A percentile compares a stretch with the other conserved stretches of the same genome.
phyloP scores from a whole-genome alignment of 2,329 filamentous ascomycete species.

The Exophiala xenobiotica region DNA sequence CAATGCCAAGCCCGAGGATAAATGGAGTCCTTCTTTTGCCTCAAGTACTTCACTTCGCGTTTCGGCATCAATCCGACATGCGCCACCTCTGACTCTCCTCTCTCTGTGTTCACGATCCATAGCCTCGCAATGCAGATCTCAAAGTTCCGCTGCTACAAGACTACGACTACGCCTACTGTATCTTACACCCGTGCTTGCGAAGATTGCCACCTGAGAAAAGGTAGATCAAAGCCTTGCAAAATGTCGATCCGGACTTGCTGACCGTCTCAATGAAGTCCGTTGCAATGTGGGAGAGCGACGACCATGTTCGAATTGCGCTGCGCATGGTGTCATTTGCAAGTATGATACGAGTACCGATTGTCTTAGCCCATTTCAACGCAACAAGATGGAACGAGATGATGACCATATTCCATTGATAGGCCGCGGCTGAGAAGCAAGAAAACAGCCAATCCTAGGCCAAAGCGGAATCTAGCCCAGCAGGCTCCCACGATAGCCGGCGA shows the following conservation, averaged over 20 bases:
- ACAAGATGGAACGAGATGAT: background rate
- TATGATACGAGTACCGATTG: background rate
- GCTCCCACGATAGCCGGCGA: slow-evolving; percentile 2
- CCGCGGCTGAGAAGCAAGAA: background rate
- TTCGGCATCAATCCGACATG: background rate
- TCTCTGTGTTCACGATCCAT: too few relatives aligned
- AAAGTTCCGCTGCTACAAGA: background rate
- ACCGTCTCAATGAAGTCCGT: background rate
- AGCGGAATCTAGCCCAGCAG: slow-evolving; percentile 5
- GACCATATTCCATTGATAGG: background rate
- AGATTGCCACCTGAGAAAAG: background rate
- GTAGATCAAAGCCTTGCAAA: background rate
- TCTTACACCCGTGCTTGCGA: background rate
- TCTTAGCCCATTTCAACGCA: background rate
- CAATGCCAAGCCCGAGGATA: background rate
- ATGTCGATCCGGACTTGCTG: slow-evolving; percentile 31
- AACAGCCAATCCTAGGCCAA: background rate
- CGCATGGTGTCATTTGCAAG: slow-evolving; percentile 14
- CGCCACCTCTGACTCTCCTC: too few relatives aligned
- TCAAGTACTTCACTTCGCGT: too few relatives aligned
- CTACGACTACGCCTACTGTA: background rate
- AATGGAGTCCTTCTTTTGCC: background rate
- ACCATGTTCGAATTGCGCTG: slow-evolving; percentile 10
- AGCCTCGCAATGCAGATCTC: background rate
- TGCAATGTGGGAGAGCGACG: background rate